Evolutionary conservation across 495 filamentous ascomycete species (phyloP), one percentile per base, ranked within the genome.

Genomic region (Penicillium pulvis): DNA sequence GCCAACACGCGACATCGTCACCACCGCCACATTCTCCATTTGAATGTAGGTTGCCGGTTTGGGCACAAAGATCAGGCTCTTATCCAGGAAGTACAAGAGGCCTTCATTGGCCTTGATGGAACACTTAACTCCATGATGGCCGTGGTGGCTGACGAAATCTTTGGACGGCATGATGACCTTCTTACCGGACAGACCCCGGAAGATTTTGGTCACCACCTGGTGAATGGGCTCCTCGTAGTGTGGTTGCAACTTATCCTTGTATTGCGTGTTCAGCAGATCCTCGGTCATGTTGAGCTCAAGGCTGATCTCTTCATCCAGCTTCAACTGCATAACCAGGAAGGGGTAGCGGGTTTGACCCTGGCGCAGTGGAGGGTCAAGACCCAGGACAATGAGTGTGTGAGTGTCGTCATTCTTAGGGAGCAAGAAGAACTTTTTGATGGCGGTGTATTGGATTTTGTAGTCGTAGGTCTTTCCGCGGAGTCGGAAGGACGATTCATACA

Each of bases 91-190:
- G 80, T 94, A 99, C 30, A 99, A 76, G 64, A 95, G 92, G 52
- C 95, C 95, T 72, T 99, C 95, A 70, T 93, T 96, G 51, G 95
- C 95, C 75, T 99, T 99, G 80, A 98, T 95, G 12, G 94, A 97
- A 78, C 95, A 99, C 74, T 99, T 99, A 70, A 98, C 94, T 41
- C 95, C 95, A 61, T 86, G 90, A 73, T 97, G 93, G 53, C 90
- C 84, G 70, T 97, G 91, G 76, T 98, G 94, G 62, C 88, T 91
- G 63, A 84, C 78, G 73, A 99, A 99, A 74, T 96, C 92, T 71
- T 91, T 93, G 11, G 94, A 96, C 1, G 95, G 95, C 51, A 88
- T 89, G 33, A 89, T 92, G 51, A 99, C 84, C 75, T 93, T 96
- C 83, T 97, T 97, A 55, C 91, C 91, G 1, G 92, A 88, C 31